These are phyloP conservation scores for Fusarium nanum DNA, from an alignment of 2,329 filamentous ascomycete species.

Conservation along the genomic window DNA sequence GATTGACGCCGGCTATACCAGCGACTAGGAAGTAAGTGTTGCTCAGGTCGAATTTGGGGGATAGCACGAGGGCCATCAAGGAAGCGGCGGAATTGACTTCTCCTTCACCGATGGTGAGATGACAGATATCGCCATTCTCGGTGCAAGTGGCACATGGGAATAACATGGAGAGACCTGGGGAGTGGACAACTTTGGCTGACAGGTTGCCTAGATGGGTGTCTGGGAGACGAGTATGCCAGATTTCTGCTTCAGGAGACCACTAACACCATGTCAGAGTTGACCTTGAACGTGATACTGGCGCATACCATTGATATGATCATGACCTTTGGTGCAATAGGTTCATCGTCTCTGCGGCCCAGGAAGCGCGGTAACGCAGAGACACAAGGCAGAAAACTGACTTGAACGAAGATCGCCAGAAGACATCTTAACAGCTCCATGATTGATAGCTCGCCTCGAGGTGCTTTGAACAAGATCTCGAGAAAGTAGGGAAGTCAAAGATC, in stretches of 20 bases:
- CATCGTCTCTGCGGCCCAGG: neutral
- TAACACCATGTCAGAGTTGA: constrained; percentile 46
- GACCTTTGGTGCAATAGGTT: constrained; percentile 65
- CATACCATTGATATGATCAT: constrained; percentile 72
- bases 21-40: constrained; percentile 77
- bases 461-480: neutral
- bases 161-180: constrained; percentile 72
- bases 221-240: constrained; percentile 68
- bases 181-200: constrained; percentile 65
- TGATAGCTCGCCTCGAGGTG: neutral
- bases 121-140: constrained; percentile 70
- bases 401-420: constrained; percentile 16
- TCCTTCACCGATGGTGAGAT: constrained; percentile 74
- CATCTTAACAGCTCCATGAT: constrained; percentile 21
- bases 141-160: constrained; percentile 75
- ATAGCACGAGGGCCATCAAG: constrained; percentile 72
- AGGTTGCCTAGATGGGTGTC: constrained; percentile 64
- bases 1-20: constrained; percentile 81
- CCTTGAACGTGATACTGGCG: constrained; percentile 1
- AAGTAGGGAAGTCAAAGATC: neutral
- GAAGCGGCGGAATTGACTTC: constrained; percentile 81
- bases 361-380: constrained; percentile 6
- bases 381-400: neutral
- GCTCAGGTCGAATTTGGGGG: constrained; percentile 70
- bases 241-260: constrained; percentile 71